Evolutionary conservation across 495 filamentous ascomycete genomes (phyloP).

Genomic region (Neurospora sp.): DNA sequence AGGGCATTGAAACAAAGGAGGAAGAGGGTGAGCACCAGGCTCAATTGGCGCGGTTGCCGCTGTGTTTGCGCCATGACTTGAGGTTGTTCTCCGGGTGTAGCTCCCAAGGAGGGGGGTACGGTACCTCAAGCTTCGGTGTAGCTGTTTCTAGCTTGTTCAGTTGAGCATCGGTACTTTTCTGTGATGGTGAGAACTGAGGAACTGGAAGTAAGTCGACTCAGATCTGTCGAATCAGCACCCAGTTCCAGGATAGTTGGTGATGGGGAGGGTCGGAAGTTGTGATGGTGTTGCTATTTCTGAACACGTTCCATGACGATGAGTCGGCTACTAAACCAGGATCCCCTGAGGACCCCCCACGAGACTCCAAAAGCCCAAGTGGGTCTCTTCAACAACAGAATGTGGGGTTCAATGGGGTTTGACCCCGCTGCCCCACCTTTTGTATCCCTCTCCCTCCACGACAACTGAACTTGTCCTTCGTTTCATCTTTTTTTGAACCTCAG

Average conservation of each 20-base stretch:
- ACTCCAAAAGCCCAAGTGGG: neutral
- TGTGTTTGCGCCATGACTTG: conserved; percentile 8
- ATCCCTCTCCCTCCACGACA: neutral
- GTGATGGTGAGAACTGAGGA: neutral
- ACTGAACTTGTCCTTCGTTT: neutral
- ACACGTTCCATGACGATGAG: neutral
- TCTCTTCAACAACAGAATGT: neutral
- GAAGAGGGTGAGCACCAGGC: conserved; percentile 6
- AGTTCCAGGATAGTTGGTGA: neutral
- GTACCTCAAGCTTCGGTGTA: neutral
- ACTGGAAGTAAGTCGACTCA: neutral
- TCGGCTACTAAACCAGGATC: neutral
- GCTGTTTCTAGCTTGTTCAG: neutral
- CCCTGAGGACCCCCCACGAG: neutral
- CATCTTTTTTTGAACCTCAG: neutral
- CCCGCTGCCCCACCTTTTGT: neutral
- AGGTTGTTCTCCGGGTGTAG: too few relatives aligned
- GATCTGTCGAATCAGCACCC: neutral
- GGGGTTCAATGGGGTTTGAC: neutral
- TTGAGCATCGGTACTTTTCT: neutral
- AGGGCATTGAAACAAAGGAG: conserved; percentile 5
- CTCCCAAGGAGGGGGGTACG: neutral
- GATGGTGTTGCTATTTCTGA: neutral
- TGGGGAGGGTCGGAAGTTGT: neutral
- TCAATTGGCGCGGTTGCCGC: conserved; percentile 10